A percentile compares a stretch with the other conserved stretches of the same genome.
Evolutionary conservation across 2,329 filamentous ascomycete species (phyloP).

Genomic region (Colletotrichum noveboracense): DNA sequence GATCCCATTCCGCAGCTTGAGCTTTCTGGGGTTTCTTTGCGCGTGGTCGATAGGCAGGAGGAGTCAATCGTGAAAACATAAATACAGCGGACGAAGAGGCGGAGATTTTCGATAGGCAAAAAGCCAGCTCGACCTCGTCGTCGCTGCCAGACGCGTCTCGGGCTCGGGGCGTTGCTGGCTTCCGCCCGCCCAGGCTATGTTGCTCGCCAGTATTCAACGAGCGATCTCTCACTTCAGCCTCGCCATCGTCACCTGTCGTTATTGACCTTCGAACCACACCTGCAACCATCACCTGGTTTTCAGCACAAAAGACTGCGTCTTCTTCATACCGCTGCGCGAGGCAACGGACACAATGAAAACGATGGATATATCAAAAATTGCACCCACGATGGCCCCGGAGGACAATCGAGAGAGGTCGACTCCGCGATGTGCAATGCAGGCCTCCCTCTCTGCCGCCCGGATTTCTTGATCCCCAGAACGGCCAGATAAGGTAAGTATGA

Average conservation of each 20-base stretch:
- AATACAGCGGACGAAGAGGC: background rate
- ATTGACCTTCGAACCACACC: no score
- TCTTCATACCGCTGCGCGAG: conserved; percentile 23
- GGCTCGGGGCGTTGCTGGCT: background rate
- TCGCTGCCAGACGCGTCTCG: background rate
- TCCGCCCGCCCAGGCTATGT: background rate
- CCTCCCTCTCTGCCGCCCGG: conserved; percentile 44
- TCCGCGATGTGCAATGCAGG: conserved; percentile 56
- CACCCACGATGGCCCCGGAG: conserved; percentile 20
- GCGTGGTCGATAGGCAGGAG: background rate
- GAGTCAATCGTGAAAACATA: background rate
- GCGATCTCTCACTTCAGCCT: no score
- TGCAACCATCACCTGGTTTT: no score
- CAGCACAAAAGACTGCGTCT: background rate
- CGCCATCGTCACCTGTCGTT: no score
- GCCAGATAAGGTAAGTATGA: conserved; percentile 58
- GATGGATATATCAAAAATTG: conserved; percentile 21
- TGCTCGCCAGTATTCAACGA: no score
- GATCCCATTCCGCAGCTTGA: background rate
- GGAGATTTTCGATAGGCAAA: background rate
- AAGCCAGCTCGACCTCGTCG: background rate
- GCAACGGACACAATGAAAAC: conserved; percentile 26
- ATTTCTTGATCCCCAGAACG: conserved; percentile 46
- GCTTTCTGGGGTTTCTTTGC: background rate
- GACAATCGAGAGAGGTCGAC: conserved; percentile 21